A percentile compares a stretch with the other conserved stretches of the same genome.
Conservation (phyloP, 768 basidiomycete genomes). For the Podaxis mareebaensis region DNA sequence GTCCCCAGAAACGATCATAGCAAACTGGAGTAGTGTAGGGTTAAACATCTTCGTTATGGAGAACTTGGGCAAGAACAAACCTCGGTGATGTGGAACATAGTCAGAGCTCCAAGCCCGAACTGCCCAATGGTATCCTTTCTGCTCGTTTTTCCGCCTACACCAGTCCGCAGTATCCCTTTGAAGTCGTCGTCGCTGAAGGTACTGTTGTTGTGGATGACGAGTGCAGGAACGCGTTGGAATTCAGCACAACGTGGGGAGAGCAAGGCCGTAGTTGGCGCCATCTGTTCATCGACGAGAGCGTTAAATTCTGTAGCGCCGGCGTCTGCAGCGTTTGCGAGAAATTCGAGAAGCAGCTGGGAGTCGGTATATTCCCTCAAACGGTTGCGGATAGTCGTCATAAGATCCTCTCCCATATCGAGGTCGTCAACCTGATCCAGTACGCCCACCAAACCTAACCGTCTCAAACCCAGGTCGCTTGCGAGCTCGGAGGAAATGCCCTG, state of each 20-base stretch:
- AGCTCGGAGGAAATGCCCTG: slow-evolving; percentile 30
- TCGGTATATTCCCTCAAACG: slow-evolving; percentile 43
- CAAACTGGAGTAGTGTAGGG: slow-evolving; percentile 25
- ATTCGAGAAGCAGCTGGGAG: slow-evolving; percentile 46
- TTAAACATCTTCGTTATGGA: neutral
- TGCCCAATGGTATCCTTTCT: slow-evolving; percentile 42
- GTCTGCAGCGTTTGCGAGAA: slow-evolving; percentile 55
- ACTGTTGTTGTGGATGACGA: slow-evolving; percentile 47
- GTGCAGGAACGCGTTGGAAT: slow-evolving; percentile 36
- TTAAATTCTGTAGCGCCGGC: slow-evolving; percentile 44
- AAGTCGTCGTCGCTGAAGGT: slow-evolving; percentile 44
- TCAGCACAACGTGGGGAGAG: slow-evolving; percentile 35
- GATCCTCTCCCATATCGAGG: slow-evolving; percentile 43
- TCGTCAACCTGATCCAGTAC: slow-evolving; percentile 24
- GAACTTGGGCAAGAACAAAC: slow-evolving; percentile 25
- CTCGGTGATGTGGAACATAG: slow-evolving; percentile 54
- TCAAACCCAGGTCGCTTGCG: slow-evolving; percentile 30
- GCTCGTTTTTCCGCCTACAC: slow-evolving; percentile 43
- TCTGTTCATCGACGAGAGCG: slow-evolving; percentile 37
- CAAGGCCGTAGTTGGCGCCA: slow-evolving; percentile 18
- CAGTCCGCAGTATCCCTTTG: slow-evolving; percentile 42
- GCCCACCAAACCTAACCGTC: slow-evolving; percentile 36
- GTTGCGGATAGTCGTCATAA: slow-evolving; percentile 42
- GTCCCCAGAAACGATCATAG: slow-evolving; percentile 33
- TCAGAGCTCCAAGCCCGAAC: slow-evolving; percentile 52